Evolutionary conservation across 2,329 filamentous ascomycete species (phyloP).

Genomic region (Sarocladiaceae sp.): DNA sequence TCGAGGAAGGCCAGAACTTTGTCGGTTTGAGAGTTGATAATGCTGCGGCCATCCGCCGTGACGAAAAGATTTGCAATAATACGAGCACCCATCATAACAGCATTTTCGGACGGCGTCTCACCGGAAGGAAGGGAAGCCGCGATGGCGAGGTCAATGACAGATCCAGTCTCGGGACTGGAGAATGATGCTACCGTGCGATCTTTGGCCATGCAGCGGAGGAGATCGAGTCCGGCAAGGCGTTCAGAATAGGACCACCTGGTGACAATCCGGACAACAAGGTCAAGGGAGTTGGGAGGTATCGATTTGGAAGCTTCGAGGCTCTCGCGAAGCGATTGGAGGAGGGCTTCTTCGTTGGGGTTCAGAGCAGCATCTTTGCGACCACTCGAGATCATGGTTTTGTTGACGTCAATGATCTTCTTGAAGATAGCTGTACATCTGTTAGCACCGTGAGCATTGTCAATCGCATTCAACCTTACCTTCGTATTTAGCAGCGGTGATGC

Average conservation of each 20-base stretch:
- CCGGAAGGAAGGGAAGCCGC: constrained; percentile 35
- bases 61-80: constrained; percentile 81
- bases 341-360: constrained; percentile 65
- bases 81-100: constrained; percentile 81
- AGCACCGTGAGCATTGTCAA: constrained; percentile 11
- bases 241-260: constrained; percentile 77
- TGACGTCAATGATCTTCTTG: constrained; percentile 73
- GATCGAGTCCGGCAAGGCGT: constrained; percentile 78
- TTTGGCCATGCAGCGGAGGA: constrained; percentile 77
- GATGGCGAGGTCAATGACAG: constrained; percentile 55
- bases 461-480: constrained; percentile 36
- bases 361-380: constrained; percentile 71
- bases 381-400: constrained; percentile 65
- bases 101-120: constrained; percentile 66
- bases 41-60: constrained; percentile 63
- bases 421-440: constrained; percentile 52
- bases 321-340: constrained; percentile 56
- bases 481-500: constrained; percentile 70
- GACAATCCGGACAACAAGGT: constrained; percentile 66
- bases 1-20: constrained; percentile 60
- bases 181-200: constrained; percentile 63
- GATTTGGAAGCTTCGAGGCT: constrained; percentile 58
- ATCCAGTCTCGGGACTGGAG: constrained; percentile 45
- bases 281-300: constrained; percentile 47
- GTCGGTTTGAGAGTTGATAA: constrained; percentile 56